Base-by-base conservation (phyloP, 2,329 filamentous ascomycete genomes). In the Microdochium paspali region DNA sequence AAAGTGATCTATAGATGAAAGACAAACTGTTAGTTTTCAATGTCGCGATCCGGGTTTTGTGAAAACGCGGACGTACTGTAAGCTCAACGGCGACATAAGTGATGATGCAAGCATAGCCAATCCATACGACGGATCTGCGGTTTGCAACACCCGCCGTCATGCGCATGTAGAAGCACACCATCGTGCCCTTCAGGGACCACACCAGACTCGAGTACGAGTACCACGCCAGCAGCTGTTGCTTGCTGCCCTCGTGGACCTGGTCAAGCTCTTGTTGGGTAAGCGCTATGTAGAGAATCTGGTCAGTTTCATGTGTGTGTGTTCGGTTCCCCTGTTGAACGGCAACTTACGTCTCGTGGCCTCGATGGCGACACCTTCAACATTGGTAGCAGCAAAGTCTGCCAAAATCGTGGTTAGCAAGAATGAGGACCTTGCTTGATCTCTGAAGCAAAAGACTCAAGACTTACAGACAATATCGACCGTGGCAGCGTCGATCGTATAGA, bases 171-270 rank as follows among this genome's bases (percentile, higher is more conserved):
- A 61, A 61, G 51, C 59, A 61, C 15, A 61, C 47, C 52, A 63
- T 57, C 42, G 56, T 55, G 24, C 55, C 56, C 48, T 61, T 62
- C 50, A 61, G 54, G 20, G 50, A 61, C 64, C 64, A 69, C 7
- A 68, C 58, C 0, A 68, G 58, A 0, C 60, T 57, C 0, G 64
- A 63, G 35, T 69, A 69, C 6, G 58, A 57, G 24, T 67, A 70
- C 68, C 67, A 70, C 0, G 66, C 67, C 0, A 60, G 48, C 10
- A 70, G 53, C 44, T 70, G 55, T 5, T 66, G 53, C 20, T 66
- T 66, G 0, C 63, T 67, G 1, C 67, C 67, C n/a, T 54, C 47
- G 0, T 47, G 49, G 15, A 65, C 56, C 2, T 61, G 54, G 2
- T 48, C 39, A 3, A 66, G 54, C 6, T 69, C 61, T 0, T 47